Evolutionary conservation across 2,329 filamentous ascomycete species (phyloP).

Genomic region (Monilinia laxa): DNA sequence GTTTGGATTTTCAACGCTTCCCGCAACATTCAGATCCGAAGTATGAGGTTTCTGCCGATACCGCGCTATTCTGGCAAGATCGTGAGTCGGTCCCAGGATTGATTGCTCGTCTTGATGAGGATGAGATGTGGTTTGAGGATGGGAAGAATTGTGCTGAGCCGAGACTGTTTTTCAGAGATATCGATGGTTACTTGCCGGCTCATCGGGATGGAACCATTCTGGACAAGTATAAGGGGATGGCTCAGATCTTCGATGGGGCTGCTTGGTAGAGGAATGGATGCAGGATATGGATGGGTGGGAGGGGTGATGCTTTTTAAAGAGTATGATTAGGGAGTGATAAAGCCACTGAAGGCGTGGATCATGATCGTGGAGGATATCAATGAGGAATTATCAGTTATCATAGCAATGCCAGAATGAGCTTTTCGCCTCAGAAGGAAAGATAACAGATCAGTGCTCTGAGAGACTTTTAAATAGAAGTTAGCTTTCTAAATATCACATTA

Average conservation of each 20-base stretch:
- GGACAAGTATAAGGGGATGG: not conserved
- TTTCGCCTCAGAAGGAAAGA: no score
- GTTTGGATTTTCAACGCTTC: no score
- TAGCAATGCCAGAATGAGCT: no score
- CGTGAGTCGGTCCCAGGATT: not conserved
- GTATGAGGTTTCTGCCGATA: not conserved
- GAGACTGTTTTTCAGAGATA: not conserved
- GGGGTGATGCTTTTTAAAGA: not conserved
- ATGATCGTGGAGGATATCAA: no score
- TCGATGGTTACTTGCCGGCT: not conserved
- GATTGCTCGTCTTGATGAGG: not conserved
- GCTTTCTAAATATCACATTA: no score
- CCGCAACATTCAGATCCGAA: not conserved
- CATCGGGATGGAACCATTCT: not conserved
- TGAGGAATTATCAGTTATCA: not conserved
- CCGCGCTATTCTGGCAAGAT: not conserved
- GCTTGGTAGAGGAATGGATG: not conserved
- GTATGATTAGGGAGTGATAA: not conserved
- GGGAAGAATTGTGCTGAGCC: not conserved
- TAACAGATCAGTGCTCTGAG: no score
- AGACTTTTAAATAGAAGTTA: no score
- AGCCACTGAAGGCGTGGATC: no score
- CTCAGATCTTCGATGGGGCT: not conserved
- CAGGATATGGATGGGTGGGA: not conserved
- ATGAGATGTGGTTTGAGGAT: not conserved